Base-by-base conservation (phyloP, 768 basidiomycete genomes). In the Dendrothele bispora region DNA sequence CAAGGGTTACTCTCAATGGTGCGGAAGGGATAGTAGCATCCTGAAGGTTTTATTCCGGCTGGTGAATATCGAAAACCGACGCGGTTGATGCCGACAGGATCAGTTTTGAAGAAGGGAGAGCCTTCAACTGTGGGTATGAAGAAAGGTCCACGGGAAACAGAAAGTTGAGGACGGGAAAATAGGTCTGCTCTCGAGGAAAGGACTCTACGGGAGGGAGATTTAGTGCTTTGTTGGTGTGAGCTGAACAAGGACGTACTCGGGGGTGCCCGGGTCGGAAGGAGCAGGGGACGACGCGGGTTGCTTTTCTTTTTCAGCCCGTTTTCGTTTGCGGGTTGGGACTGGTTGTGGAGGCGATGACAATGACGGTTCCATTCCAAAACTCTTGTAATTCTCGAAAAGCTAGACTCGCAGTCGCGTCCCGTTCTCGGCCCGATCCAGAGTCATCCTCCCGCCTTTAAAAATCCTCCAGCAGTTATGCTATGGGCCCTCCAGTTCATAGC, bases 1-100 rank as follows among this genome's bases (percentile, higher is more conserved):
- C 78, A 74, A 0, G 93, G 93, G 14, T 77, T 76, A 58, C 81
- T 84, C 68, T 93, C 90, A 58, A 93, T 91, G 3, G 87, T 87
- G 12, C 89, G 80, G 59, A 87, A 92, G 12, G 86, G 76, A 11
- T 79, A 61, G 7, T 72, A 67, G 48, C 75, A 75, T 14, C 82
- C 83, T 7, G 72, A 73, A 0, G 77, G 78, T 20, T 80, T 77
- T 54, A 90, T 82, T 39, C 90, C 89, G 0, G 89, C 89, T 21
- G 90, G 89, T 8, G 81, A 74, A 53, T 92, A 92, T 36, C 90
- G 84, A 55, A 83, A 91, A 7, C 86, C 86, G 44, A 89, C 73
- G 47, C 87, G 82, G 58, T 91, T 91, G 55, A 82, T 73, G 43
- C 80, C 85, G 27, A 85, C 71, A 17, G 82, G 75, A 52, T 91